Evolutionary conservation across 2,329 filamentous ascomycete genomes (phyloP).

Genomic region (Knoxdaviesia capensis): DNA sequence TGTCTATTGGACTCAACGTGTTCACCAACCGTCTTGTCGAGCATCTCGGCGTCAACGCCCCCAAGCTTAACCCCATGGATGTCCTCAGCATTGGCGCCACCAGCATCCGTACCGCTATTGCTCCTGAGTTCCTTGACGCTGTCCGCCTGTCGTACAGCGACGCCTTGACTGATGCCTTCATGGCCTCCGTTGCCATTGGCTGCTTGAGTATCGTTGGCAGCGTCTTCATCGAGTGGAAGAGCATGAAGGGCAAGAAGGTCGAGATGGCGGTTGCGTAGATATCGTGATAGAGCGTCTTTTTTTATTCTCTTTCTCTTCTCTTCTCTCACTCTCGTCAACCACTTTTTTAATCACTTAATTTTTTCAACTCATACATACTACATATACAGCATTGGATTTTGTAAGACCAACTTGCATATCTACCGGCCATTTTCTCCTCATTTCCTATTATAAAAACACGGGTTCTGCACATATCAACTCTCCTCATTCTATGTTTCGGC

Average conservation of each 20-base stretch:
- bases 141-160: conserved; percentile 22
- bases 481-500: too few species aligned
- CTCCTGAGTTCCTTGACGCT: conserved; percentile 11
- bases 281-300: too few species aligned
- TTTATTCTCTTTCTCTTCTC: too few species aligned
- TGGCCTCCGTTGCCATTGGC: conserved; percentile 21
- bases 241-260: conserved; percentile 31
- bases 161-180: conserved; percentile 20
- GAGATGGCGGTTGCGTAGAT: too few species aligned
- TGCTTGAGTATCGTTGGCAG: conserved; percentile 21
- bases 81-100: conserved; percentile 6
- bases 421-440: too few species aligned
- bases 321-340: too few species aligned
- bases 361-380: too few species aligned
- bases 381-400: too few species aligned
- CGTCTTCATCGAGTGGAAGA: conserved; percentile 30
- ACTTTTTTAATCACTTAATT: too few species aligned
- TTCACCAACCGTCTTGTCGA: conserved; percentile 25
- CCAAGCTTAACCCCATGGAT: conserved; percentile 7
- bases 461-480: too few species aligned
- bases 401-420: too few species aligned
- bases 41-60: conserved; percentile 13
- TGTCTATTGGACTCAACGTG: conserved; percentile 26
- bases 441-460: too few species aligned
- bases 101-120: conserved; percentile 12